Percentiles rank a stretch among this genome's conserved stretches.
Evolutionary conservation across 306 rosid genomes (phyloP).

Genomic region (Gastrolobium villosum): DNA sequence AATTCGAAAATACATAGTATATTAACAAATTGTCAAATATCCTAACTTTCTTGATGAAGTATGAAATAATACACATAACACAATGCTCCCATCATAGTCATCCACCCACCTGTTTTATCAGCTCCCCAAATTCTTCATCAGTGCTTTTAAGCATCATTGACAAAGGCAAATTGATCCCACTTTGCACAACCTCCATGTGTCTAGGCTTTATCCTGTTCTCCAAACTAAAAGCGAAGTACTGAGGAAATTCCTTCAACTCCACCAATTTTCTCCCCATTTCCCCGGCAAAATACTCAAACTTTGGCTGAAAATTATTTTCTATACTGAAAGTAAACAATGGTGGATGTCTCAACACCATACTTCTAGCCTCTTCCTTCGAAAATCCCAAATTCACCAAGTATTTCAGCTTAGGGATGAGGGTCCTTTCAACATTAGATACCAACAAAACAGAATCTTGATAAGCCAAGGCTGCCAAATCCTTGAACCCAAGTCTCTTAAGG

Average conservation of each 20-base stretch:
- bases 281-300: slow-evolving; percentile 66
- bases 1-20: slow-evolving; percentile 22
- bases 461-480: slow-evolving; percentile 72
- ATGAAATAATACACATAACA: slow-evolving; percentile 24
- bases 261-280: slow-evolving; percentile 73
- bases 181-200: slow-evolving; percentile 63
- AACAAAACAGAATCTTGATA: slow-evolving; percentile 71
- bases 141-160: slow-evolving; percentile 83
- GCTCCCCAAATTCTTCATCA: slow-evolving; percentile 74
- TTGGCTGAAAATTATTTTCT: slow-evolving; percentile 83
- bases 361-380: slow-evolving; percentile 59
- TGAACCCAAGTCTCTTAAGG: slow-evolving; percentile 82
- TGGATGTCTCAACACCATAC: slow-evolving; percentile 83
- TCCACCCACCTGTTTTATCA: slow-evolving; percentile 43
- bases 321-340: slow-evolving; percentile 86
- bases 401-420: slow-evolving; percentile 75
- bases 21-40: slow-evolving; percentile 36
- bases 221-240: slow-evolving; percentile 86
- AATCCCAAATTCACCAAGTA: slow-evolving; percentile 73
- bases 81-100: slow-evolving; percentile 39
- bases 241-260: slow-evolving; percentile 86
- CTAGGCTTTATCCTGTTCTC: slow-evolving; percentile 95
- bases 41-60: neutral
- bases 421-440: slow-evolving; percentile 83
- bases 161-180: slow-evolving; percentile 68